Base-by-base conservation (phyloP, 2,329 filamentous ascomycete genomes). In the Exutisphaerella laricina region DNA sequence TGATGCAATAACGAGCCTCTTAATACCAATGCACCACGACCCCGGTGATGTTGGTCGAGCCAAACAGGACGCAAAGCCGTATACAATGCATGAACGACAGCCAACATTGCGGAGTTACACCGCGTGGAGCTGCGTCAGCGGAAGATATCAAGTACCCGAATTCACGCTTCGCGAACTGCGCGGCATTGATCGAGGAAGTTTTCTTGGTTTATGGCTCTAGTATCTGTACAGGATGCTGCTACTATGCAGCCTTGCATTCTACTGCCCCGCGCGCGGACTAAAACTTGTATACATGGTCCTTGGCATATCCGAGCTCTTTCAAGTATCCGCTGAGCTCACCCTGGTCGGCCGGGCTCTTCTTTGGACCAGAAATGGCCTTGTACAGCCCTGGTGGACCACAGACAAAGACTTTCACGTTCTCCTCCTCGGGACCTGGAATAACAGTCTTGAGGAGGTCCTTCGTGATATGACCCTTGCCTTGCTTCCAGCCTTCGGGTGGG, bases 281-380 rank as follows among this genome's bases (percentile, higher is more conserved):
- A 62, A 95, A 94, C 78, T 97, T 97, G 75, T 87, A 95, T 25
- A 97, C 89, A 73, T 97, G 92, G 46, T 97, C 86, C 74, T 87
- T 80, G 54, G 61, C 73, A 70, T 88, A 88, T 30, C 88, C 88
- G 26, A 96, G 73, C 59, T 95, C 87, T 71, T 88, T 84, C 53
- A 98, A 73, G 52, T 82, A 73, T 51, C 86, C 92, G 6, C 72
- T 73, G 54, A 98, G 75, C 71, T 97, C 90, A 56, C 92, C 92
- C 72, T 98, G 92, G 66, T 98, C 88, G 59, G 79, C 75, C n/a
- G 89, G 88, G 69, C 84, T 92, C 66, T 84, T 82, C 85, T 98
- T 97, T 60, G 70, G 70, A 23, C 92, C 92, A 26, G 85, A 90
- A 56, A 97, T 81, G 46, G 88, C 85, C 68, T 95, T 94, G 80